phyloP scores from a whole-genome alignment of 2,329 filamentous ascomycete species.

The Aspergillaceae sp. region DNA sequence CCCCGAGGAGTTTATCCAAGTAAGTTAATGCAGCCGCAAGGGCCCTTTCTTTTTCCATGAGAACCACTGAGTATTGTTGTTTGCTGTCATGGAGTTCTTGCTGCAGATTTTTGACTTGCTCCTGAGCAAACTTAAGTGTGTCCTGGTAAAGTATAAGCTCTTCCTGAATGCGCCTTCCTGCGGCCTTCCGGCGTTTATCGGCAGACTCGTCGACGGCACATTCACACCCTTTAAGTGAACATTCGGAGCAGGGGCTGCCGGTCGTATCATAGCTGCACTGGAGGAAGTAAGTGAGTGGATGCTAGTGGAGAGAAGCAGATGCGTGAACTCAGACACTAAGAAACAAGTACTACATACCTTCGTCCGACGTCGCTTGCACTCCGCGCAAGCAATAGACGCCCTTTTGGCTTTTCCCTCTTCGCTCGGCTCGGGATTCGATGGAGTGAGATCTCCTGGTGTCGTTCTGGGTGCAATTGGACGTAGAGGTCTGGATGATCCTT shows the following conservation, averaged over 20 bases:
- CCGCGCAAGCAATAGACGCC: conserved; percentile 29
- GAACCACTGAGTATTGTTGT: too few relatives aligned
- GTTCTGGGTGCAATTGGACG: conserved; percentile 26
- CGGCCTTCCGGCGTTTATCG: conserved; percentile 31
- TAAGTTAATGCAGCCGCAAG: conserved; percentile 4
- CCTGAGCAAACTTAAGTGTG: neutral
- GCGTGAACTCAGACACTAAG: too few relatives aligned
- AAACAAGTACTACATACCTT: conserved; percentile 18
- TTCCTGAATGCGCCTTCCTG: conserved; percentile 21
- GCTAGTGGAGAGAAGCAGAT: too few relatives aligned
- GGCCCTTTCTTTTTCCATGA: neutral
- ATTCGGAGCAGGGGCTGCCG: conserved; percentile 26
- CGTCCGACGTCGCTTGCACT: conserved; percentile 30
- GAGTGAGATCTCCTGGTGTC: conserved; percentile 6
- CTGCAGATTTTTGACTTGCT: too few relatives aligned
- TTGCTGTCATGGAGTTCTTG: too few relatives aligned
- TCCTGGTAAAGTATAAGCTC: conserved; percentile 4
- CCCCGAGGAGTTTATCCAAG: too few relatives aligned
- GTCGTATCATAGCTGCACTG: conserved; percentile 22
- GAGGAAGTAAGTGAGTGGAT: conserved; percentile 1
- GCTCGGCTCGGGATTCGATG: conserved; percentile 1
- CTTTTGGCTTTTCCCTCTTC: conserved; percentile 28
- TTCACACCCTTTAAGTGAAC: conserved; percentile 21
- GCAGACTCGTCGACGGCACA: conserved; percentile 27
- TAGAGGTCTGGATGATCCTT: conserved; percentile 14